Percentiles rank a stretch among this genome's conserved stretches.
Evolutionary conservation across 768 basidiomycete genomes (phyloP).

Genomic region (Trametopsis cervina): DNA sequence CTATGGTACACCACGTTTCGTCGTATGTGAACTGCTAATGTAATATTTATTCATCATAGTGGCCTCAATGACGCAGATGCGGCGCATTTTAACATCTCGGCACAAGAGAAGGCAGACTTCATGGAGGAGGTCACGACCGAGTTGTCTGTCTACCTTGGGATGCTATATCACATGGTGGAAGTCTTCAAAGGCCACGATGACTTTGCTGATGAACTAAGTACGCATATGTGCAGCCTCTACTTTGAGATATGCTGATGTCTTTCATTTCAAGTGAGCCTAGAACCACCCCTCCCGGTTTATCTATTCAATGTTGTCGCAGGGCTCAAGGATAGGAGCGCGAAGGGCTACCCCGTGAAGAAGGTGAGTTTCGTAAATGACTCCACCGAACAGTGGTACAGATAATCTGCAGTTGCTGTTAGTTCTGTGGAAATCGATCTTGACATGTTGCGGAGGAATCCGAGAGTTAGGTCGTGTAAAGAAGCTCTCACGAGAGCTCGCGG

Average conservation of each 20-base stretch:
- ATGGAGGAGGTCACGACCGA: slow-evolving; percentile 90
- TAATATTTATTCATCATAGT: slow-evolving; percentile 31
- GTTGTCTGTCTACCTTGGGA: slow-evolving; percentile 87
- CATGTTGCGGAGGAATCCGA: slow-evolving; percentile 88
- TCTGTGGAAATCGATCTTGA: slow-evolving; percentile 89
- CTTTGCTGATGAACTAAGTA: slow-evolving; percentile 95
- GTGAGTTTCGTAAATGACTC: slow-evolving; percentile 30
- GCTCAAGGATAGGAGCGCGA: slow-evolving; percentile 87
- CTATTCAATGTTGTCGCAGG: slow-evolving; percentile 87
- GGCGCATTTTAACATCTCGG: slow-evolving; percentile 60
- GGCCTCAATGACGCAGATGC: slow-evolving; percentile 71
- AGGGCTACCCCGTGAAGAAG: slow-evolving; percentile 97
- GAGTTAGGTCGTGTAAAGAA: slow-evolving; percentile 81
- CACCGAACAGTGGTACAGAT: slow-evolving; percentile 10
- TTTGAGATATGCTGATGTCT: slow-evolving; percentile 12
- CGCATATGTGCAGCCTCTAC: slow-evolving; percentile 27
- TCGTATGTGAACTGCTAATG: background rate
- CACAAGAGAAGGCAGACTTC: slow-evolving; percentile 66
- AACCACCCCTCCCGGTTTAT: slow-evolving; percentile 90
- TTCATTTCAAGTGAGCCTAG: slow-evolving; percentile 71
- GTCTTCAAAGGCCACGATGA: slow-evolving; percentile 89
- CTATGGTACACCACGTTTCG: slow-evolving; percentile 46
- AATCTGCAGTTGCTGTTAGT: slow-evolving; percentile 72
- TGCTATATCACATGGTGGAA: slow-evolving; percentile 94
- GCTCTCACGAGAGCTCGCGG: slow-evolving; percentile 78